Evolutionary conservation across 169 alveolate species (phyloP), one percentile per base, ranked within the genome.

Genomic region (Plasmodium yoelii): DNA sequence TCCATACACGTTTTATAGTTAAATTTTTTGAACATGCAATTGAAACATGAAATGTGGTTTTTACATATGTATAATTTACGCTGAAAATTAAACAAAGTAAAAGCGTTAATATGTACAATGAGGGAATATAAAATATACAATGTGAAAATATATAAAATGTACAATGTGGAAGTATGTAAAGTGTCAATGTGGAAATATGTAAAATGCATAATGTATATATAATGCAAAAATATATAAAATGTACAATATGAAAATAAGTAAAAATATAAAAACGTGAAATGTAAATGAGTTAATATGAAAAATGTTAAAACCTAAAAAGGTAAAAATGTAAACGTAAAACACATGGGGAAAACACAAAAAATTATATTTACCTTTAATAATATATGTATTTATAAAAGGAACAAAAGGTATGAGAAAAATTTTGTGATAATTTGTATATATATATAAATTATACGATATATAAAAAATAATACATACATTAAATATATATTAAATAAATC

Each of bases 11-110:
- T 57, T 57, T 57, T 24, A 9, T 19, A 57, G n/a, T 8, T 51
- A 51, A 13, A 59, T 39, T n/a, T 22, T 59, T 63, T 63, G 22
- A 63, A 13, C 72, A 63, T 8, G 39, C 26, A 63, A 63, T 63
- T 24, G 15, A 34, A 63, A 63, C 72, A 63, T 63, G 51, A 18
- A 63, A 63, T 28, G 24, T 28, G 18, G 13, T 64, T 64, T 64
- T 15, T 15, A 26, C 18, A 22, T 12, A 10, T 64, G 42, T 34
- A n/a, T 12, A 34, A 39, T 34, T 69, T 49, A 69, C 42, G 24
- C 61, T 46, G 10, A 69, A 69, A 69, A 34, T 9, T 69, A 49
- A 69, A 69, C 77, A 69, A 69, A 65, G 46, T 63, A 69, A 69
- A 69, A 69, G 24, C 42, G 9, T 39, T 39, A 26, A 64, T 28